Percentiles rank a stretch among this genome's conserved stretches.
Evolutionary conservation across 306 rosid species (phyloP).

Genomic region (Alnus rubra): DNA sequence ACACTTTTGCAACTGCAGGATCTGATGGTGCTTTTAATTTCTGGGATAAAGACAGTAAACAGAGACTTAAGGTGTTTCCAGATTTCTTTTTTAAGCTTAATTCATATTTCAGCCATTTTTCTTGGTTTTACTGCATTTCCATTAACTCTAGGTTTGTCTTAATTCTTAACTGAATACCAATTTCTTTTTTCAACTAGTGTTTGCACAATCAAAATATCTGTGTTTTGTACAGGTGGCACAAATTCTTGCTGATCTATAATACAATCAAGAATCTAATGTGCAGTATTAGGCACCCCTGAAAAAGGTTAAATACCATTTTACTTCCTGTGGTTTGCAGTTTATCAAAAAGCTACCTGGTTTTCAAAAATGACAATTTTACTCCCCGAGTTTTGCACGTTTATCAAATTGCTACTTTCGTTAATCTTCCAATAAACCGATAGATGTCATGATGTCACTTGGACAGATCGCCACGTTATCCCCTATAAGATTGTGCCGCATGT

Average conservation of each 20-base stretch:
- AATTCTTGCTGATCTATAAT: neutral
- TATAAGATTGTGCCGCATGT: no score
- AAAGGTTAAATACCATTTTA: no score
- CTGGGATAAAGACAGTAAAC: slow-evolving; percentile 98
- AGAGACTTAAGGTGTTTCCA: slow-evolving; percentile 79
- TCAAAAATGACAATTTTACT: no score
- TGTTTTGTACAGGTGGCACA: neutral
- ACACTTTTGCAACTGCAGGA: slow-evolving; percentile 96
- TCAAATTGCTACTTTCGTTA: no score
- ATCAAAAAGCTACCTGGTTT: no score
- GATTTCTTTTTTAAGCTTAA: slow-evolving; percentile 22
- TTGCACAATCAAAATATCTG: neutral
- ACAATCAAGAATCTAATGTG: neutral
- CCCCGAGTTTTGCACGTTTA: no score
- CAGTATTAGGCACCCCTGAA: neutral
- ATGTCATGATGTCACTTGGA: no score
- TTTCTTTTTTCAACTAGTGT: neutral
- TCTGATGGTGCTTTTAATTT: slow-evolving; percentile 96
- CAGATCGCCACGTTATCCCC: no score
- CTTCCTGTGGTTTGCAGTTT: no score
- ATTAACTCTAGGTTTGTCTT: neutral
- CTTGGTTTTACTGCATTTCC: neutral
- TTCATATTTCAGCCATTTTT: neutral
- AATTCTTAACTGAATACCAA: neutral
- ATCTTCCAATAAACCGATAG: no score